Evolutionary conservation across 148 eudicot genomes (phyloP), one percentile per base, ranked within the genome.

Genomic region (Drosera capensis): DNA sequence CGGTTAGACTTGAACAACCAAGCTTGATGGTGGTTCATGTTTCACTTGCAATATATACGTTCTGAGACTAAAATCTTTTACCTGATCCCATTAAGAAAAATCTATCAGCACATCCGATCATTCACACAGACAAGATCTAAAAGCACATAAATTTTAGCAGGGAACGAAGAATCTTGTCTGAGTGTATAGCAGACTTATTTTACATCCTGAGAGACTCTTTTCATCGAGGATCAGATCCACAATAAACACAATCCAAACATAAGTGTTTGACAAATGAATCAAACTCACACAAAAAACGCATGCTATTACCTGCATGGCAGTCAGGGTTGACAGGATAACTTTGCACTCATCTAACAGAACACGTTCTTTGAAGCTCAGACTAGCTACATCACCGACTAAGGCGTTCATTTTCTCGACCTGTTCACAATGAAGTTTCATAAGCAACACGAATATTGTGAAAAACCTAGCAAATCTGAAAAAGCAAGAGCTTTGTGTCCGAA

Each of bases 301-400:
- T 25, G 45, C n/a, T n/a, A n/a, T n/a, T 64, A 83, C 96, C 96
- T 88, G 83, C 68, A 68, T 20, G 38, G 70, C 71, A 30, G 74
- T 67, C 55, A 78, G 46, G 49, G 56, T 51, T 55, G 84, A 73
- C 35, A 86, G 52, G 40, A 70, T 56, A 50, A 73, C 79, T 55
- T 61, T 78, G 75, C 81, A 78, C 48, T 78, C 60, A 38, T 62
- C 65, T 17, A 86, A 75, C 40, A 74, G 58, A 55, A 48, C 49
- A 35, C 56, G 71, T 52, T 86, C 96, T 23, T 52, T 63, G 11
- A 59, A 46, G 14, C 71, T 61, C 43, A 72, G 5, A 28, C 45
- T 57, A 17, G 74, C 71, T 51, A 82, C 72, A 55, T 86, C 87
- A 31, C 57, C 65, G 23, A 65, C 58, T 55, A 78, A 49, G 5